A percentile compares a stretch with the other conserved stretches of the same genome.
These are phyloP conservation scores for Odontarrhena argentea DNA, from an alignment of 345 rosid genomes.

Conservation along the genomic window DNA sequence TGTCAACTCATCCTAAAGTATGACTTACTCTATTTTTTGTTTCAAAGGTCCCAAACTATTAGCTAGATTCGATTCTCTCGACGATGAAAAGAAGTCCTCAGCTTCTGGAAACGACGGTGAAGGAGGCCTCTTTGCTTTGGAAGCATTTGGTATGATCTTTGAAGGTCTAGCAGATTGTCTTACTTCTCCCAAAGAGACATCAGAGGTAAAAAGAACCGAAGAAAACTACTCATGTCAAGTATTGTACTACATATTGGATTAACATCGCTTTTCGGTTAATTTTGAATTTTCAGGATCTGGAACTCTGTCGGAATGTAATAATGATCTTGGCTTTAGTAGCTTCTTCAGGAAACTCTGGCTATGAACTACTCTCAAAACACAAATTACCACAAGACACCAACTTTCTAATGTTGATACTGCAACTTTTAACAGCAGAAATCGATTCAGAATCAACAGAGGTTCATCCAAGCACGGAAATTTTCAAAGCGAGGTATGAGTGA, in stretches of 20 bases:
- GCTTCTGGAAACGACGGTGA: constrained; percentile 41
- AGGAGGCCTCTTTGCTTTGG: constrained; percentile 27
- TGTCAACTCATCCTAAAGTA: background rate
- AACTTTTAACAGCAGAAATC: constrained; percentile 63
- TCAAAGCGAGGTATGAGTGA: constrained; percentile 62
- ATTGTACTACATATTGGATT: constrained; percentile 1
- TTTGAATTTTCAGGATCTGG: constrained; percentile 63
- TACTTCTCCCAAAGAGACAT: constrained; percentile 49
- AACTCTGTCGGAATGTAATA: constrained; percentile 64
- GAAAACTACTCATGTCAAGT: constrained; percentile 6
- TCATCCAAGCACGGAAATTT: constrained; percentile 46
- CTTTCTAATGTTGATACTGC: constrained; percentile 73
- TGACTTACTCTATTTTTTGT: constrained; percentile 6
- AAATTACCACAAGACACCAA: constrained; percentile 54
- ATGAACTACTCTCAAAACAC: constrained; percentile 58
- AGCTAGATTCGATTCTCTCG: constrained; percentile 54
- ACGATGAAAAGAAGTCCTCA: constrained; percentile 41
- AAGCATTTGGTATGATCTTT: constrained; percentile 49
- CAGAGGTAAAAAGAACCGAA: constrained; percentile 29
- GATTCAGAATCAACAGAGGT: constrained; percentile 51
- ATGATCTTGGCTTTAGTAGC: constrained; percentile 66
- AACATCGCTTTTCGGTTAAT: constrained; percentile 12
- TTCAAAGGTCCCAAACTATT: constrained; percentile 63
- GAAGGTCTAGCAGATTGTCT: constrained; percentile 78
- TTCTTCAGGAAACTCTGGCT: constrained; percentile 77